These are phyloP conservation scores for Blastocrithidia nonstop DNA, from an alignment of 208 protist species.

Conservation along the genomic window DNA sequence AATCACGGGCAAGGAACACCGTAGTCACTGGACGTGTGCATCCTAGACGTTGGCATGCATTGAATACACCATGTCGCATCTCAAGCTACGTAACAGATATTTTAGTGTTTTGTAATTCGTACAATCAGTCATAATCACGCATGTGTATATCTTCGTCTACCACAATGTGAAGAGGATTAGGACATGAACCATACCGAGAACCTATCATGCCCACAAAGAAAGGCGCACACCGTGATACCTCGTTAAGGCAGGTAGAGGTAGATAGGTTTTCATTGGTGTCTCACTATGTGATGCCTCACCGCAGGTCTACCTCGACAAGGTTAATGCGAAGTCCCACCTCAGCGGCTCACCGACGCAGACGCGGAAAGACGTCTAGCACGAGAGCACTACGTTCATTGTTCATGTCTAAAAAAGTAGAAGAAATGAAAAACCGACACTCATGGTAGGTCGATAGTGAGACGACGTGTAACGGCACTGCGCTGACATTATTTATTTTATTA, in stretches of 20 bases:
- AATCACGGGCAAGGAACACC: slow-evolving; percentile 73
- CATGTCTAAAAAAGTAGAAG: slow-evolving; percentile 94
- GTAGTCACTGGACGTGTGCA: slow-evolving; percentile 6
- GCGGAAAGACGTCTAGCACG: slow-evolving; percentile 86
- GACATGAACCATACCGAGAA: slow-evolving; percentile 71
- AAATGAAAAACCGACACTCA: slow-evolving; percentile 89
- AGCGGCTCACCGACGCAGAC: slow-evolving; percentile 63
- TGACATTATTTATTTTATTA: background rate
- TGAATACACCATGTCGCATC: slow-evolving; percentile 82
- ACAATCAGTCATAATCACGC: slow-evolving; percentile 56
- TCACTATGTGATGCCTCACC: slow-evolving; percentile 91
- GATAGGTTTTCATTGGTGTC: slow-evolving; percentile 53
- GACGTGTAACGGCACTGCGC: slow-evolving; percentile 2
- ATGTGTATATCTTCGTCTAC: slow-evolving; percentile 50
- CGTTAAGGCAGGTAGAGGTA: slow-evolving; percentile 84
- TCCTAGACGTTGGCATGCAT: slow-evolving; percentile 12
- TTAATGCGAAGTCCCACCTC: slow-evolving; percentile 41
- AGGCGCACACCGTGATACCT: slow-evolving; percentile 86
- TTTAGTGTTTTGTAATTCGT: slow-evolving; percentile 9
- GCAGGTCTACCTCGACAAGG: slow-evolving; percentile 87
- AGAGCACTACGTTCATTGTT: slow-evolving; percentile 91
- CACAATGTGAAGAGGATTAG: slow-evolving; percentile 48
- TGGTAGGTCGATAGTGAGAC: slow-evolving; percentile 16
- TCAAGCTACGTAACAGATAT: slow-evolving; percentile 92
- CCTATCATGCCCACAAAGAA: slow-evolving; percentile 91